phyloP scores from a whole-genome alignment of 2,329 filamentous ascomycete genomes.

The Aspergillus brasiliensis region DNA sequence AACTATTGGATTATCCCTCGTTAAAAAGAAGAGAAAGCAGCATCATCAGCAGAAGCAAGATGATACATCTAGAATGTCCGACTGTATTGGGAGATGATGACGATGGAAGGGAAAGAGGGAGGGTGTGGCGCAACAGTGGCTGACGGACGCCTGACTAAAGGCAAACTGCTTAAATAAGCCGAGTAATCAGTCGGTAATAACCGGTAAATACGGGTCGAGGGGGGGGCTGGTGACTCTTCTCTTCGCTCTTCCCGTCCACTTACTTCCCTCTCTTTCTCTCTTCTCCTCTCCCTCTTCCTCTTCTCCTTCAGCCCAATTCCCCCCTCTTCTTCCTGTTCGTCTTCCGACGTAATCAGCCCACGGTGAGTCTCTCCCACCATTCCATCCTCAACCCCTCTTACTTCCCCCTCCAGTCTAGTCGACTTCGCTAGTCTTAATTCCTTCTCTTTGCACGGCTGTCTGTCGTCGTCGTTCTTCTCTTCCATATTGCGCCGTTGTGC shows the following conservation, averaged over 20 bases:
- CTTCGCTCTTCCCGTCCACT: neutral
- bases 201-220: neutral
- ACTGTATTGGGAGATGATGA: neutral
- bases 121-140: neutral
- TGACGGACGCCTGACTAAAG: neutral
- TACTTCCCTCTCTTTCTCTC: conserved; percentile 5
- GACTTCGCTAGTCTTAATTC: neutral
- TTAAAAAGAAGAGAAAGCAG: no score
- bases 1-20: no score
- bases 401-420: conserved; percentile 9
- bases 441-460: neutral
- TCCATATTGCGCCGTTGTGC: conserved; percentile 4
- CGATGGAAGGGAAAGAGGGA: neutral
- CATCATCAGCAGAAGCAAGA: no score
- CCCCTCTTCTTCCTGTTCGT: conserved; percentile 23
- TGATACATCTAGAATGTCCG: neutral
- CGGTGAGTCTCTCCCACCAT: conserved; percentile 16
- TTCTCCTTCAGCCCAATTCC: conserved; percentile 22
- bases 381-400: conserved; percentile 11
- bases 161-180: neutral
- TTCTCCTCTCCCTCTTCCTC: conserved; percentile 10
- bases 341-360: conserved; percentile 37
- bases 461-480: conserved; percentile 1
- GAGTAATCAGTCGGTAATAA: neutral
- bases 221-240: neutral